These are phyloP conservation scores for Syncephalastrum racemosum DNA, from an alignment of 371 early-diverging fungal species.

Conservation along the genomic window DNA sequence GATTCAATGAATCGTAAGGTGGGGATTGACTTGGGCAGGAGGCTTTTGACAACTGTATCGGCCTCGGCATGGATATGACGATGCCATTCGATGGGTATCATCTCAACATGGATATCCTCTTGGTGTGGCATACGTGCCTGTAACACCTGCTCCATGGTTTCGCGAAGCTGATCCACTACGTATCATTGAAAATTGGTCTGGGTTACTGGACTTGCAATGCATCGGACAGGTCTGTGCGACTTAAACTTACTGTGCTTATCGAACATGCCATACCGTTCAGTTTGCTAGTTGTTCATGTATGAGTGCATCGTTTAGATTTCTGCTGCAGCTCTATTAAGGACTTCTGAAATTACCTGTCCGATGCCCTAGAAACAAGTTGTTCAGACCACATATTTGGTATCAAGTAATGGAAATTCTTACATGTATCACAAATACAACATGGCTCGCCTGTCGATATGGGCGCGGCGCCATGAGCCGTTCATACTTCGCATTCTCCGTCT, in stretches of 20 bases:
- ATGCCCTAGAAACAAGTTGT: conserved; percentile 47
- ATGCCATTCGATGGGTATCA: conserved; percentile 58
- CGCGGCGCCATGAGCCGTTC: not conserved
- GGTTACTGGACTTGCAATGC: not conserved
- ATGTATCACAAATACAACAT: conserved; percentile 63
- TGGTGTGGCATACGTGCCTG: conserved; percentile 50
- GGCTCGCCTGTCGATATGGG: conserved; percentile 12
- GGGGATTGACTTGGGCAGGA: conserved; percentile 64
- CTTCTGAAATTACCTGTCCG: conserved; percentile 43
- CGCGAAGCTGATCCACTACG: conserved; percentile 49
- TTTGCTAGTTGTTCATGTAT: conserved; percentile 33
- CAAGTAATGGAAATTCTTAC: conserved; percentile 22
- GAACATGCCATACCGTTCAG: conserved; percentile 58
- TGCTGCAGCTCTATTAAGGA: too few species aligned
- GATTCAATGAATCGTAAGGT: conserved; percentile 57
- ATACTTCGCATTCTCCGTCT: conserved; percentile 10
- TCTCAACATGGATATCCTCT: conserved; percentile 38
- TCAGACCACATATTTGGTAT: not conserved
- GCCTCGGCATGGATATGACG: conserved; percentile 54
- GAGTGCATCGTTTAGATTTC: not conserved
- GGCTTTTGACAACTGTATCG: conserved; percentile 36
- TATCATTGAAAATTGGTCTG: not conserved
- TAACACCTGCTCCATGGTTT: conserved; percentile 50
- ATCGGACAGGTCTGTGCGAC: not conserved
- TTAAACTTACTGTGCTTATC: conserved; percentile 45